These are phyloP conservation scores for Sporothrix luriei DNA, from an alignment of 2,329 filamentous ascomycete species.

Conservation along the genomic window DNA sequence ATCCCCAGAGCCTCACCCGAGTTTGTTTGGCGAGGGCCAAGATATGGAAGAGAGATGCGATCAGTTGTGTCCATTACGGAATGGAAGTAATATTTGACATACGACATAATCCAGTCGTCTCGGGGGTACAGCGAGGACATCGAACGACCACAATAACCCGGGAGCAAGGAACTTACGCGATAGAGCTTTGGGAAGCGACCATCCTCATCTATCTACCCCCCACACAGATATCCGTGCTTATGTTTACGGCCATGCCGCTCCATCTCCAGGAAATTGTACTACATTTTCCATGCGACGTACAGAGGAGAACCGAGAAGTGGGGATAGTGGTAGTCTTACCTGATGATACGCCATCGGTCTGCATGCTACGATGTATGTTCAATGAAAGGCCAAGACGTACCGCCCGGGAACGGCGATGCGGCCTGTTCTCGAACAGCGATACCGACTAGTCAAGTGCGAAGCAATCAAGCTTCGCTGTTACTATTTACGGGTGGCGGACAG, in stretches of 20 bases:
- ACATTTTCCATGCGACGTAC: not conserved
- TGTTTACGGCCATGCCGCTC: not conserved
- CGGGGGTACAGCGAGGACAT: not conserved
- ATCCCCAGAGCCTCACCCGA: not conserved
- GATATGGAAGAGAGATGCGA: not conserved
- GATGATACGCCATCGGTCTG: not conserved
- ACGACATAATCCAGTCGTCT: not conserved
- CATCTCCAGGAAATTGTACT: slow-evolving; percentile 9
- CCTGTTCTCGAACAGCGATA: slow-evolving; percentile 3
- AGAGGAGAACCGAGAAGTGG: not conserved
- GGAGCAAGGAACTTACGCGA: not conserved
- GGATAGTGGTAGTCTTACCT: not conserved
- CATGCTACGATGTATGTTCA: too few relatives aligned
- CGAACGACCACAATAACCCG: not conserved
- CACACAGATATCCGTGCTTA: not conserved
- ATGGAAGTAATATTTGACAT: not conserved
- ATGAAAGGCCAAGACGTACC: not conserved
- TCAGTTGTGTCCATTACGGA: not conserved
- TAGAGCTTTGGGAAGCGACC: not conserved
- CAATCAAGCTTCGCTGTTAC: not conserved
- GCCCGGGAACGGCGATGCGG: not conserved
- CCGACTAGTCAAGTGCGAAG: not conserved
- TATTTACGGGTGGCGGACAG: not conserved
- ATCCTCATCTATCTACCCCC: not conserved
- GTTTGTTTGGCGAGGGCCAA: not conserved